phyloP scores from a whole-genome alignment of 2,329 filamentous ascomycete genomes.

The Alternaria alternata region DNA sequence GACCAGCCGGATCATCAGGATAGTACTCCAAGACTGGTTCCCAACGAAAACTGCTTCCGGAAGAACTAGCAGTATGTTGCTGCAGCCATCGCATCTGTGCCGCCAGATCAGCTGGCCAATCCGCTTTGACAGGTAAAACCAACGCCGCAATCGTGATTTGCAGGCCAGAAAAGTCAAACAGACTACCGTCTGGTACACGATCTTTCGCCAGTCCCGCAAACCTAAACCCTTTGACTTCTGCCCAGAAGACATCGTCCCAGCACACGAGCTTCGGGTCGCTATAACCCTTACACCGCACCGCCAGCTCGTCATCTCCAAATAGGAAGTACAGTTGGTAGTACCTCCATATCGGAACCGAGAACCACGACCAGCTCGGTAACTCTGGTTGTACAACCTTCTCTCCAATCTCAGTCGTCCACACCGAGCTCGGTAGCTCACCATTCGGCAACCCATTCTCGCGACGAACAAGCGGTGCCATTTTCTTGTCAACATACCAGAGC shows the following conservation, averaged over 20 bases:
- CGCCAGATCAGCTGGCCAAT: not conserved
- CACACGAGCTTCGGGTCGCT: not conserved
- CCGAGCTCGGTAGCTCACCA: not conserved
- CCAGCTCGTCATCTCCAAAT: slow-evolving; percentile 2
- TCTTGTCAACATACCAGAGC: slow-evolving; percentile 16
- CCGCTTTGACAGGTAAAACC: not conserved
- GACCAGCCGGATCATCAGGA: not conserved
- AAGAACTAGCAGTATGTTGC: not conserved
- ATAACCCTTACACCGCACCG: not conserved
- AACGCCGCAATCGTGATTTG: not conserved
- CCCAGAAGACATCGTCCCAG: slow-evolving; percentile 10
- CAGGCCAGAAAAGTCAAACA: not conserved
- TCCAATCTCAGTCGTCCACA: not conserved
- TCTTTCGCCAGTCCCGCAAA: not conserved
- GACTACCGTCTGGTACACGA: not conserved
- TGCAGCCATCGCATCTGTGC: not conserved
- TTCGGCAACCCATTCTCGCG: not conserved
- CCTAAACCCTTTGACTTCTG: not conserved
- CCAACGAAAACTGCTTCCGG: not conserved
- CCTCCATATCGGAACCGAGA: slow-evolving; percentile 9
- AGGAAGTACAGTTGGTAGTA: slow-evolving; percentile 4
- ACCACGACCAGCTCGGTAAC: slow-evolving; percentile 18
- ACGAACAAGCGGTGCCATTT: not conserved
- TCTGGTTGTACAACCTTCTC: not conserved
- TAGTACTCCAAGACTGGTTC: slow-evolving; percentile 9